Conservation (phyloP, 805 yeast genomes). For the Cyberlindnera bimundalis region DNA sequence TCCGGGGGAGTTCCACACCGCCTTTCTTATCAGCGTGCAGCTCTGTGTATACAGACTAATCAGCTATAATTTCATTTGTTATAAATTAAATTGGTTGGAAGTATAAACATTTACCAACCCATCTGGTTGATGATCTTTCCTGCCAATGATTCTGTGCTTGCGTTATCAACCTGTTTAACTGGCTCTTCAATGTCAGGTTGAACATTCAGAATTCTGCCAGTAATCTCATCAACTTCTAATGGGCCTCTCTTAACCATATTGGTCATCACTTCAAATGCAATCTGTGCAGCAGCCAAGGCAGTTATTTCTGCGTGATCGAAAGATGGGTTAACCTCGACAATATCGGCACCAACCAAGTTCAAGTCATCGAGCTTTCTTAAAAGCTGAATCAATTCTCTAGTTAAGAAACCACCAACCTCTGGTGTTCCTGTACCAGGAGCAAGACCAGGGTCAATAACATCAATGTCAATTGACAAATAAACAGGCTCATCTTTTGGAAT, state of each 20-base stretch:
- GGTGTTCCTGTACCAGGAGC: constrained; percentile 83
- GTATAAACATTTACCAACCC: constrained; percentile 6
- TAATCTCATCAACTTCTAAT: constrained; percentile 14
- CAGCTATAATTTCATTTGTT: too few relatives aligned
- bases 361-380: constrained; percentile 59
- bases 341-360: constrained; percentile 68
- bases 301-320: constrained; percentile 65
- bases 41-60: too few relatives aligned
- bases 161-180: background rate
- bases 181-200: background rate
- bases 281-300: constrained; percentile 66
- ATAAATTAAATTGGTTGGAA: too few relatives aligned
- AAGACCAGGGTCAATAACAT: constrained; percentile 66
- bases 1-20: too few relatives aligned
- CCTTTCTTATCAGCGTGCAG: too few relatives aligned
- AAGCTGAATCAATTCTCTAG: constrained; percentile 59
- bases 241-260: constrained; percentile 67
- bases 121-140: constrained; percentile 14
- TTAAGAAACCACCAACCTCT: constrained; percentile 71
- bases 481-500: constrained; percentile 67
- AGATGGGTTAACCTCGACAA: constrained; percentile 71
- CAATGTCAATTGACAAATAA: constrained; percentile 76
- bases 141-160: constrained; percentile 1
- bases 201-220: constrained; percentile 12
- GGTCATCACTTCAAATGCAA: constrained; percentile 67